These are phyloP conservation scores for Xylariaceae sp. DNA, from an alignment of 2,329 filamentous ascomycete species.

Conservation along the genomic window DNA sequence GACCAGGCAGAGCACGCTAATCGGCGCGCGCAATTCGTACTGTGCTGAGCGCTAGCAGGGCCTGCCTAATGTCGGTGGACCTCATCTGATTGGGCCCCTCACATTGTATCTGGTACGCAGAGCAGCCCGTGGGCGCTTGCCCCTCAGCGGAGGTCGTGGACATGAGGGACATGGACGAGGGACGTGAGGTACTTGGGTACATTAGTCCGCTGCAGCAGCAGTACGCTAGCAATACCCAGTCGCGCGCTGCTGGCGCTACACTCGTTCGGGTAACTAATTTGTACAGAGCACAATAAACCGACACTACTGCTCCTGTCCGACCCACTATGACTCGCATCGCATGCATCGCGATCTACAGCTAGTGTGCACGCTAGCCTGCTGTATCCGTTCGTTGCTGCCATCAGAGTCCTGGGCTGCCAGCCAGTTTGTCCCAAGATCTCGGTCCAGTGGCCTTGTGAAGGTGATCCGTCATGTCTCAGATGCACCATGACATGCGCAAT, in stretches of 20 bases:
- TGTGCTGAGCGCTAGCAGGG: background rate
- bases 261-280: no score
- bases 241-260: no score
- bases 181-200: no score
- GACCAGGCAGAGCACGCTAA: background rate
- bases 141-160: no score
- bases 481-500: background rate
- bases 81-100: background rate
- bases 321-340: constrained; percentile 8
- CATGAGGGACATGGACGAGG: no score
- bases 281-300: background rate
- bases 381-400: background rate
- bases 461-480: background rate
- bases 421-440: background rate
- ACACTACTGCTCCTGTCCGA: background rate
- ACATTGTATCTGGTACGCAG: no score
- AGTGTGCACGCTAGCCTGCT: background rate
- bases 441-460: background rate
- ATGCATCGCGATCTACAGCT: constrained; percentile 12
- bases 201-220: no score
- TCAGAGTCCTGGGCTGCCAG: background rate
- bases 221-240: no score
- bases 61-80: no score
- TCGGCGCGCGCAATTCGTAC: background rate
- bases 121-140: background rate